These are phyloP conservation scores for Bruguiera gymnorhiza DNA, from an alignment of 345 rosid species.

Conservation along the genomic window DNA sequence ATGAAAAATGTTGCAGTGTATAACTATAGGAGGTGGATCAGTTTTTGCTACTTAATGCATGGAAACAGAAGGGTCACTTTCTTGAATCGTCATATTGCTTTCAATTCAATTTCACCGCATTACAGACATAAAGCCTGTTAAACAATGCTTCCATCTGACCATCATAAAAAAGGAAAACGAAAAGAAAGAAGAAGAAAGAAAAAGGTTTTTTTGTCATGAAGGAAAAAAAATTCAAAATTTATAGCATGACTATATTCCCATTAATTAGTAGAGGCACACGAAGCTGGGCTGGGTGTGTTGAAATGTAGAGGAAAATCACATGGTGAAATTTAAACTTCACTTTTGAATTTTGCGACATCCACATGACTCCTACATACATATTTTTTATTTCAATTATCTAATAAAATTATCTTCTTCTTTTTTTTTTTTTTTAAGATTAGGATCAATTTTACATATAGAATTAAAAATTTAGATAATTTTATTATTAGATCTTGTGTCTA, in stretches of 20 bases:
- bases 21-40: too few species aligned
- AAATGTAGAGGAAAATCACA: conserved; percentile 4
- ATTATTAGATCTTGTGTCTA: not conserved
- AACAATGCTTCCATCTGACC: too few species aligned
- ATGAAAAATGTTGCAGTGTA: too few species aligned
- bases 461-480: too few species aligned
- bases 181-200: not conserved
- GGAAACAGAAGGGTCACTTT: too few species aligned
- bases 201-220: not conserved
- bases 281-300: conserved; percentile 30
- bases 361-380: not conserved
- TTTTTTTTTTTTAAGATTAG: too few species aligned
- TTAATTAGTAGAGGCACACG: conserved; percentile 16
- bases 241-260: conserved; percentile 10
- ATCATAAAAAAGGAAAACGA: not conserved
- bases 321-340: conserved; percentile 19
- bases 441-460: too few species aligned
- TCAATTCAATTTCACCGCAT: too few species aligned
- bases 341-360: not conserved
- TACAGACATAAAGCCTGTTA: too few species aligned
- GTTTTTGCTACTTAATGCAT: too few species aligned
- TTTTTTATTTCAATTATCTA: not conserved
- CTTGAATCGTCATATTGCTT: too few species aligned
- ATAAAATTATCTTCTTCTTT: too few species aligned
- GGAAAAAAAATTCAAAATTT: not conserved